These are phyloP conservation scores for Potentilla sterilis DNA, from an alignment of 306 rosid genomes.

Conservation along the genomic window DNA sequence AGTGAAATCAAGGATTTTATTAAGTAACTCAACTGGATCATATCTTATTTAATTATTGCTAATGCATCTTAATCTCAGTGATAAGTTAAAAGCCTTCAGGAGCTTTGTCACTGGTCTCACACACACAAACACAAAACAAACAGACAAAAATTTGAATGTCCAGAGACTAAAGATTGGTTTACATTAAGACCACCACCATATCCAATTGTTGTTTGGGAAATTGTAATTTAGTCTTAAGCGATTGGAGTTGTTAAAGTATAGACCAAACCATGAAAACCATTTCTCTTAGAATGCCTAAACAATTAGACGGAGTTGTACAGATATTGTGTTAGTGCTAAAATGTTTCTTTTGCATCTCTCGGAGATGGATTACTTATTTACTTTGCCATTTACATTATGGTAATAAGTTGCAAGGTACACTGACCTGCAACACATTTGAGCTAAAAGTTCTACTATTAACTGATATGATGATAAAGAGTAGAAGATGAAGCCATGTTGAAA, in stretches of 20 bases:
- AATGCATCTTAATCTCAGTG: neutral
- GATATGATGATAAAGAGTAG: neutral
- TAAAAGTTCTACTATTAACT: neutral
- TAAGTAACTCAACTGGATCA: neutral
- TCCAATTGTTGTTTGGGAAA: no score
- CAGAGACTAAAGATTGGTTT: no score
- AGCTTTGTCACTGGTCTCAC: neutral
- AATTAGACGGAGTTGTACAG: neutral
- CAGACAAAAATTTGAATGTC: no score
- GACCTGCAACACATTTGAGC: neutral
- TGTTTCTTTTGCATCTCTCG: neutral
- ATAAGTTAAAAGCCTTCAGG: neutral
- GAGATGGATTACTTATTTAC: neutral
- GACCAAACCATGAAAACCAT: no score
- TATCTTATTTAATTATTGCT: neutral
- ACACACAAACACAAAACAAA: no score
- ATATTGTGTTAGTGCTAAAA: neutral
- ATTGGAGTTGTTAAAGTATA: no score
- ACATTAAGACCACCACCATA: no score
- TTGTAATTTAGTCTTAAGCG: no score
- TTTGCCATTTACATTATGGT: neutral
- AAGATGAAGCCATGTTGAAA: neutral
- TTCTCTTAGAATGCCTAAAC: neutral
- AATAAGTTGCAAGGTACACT: neutral
- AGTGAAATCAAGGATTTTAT: neutral